These are phyloP conservation scores for Marchantia polymorpha DNA, from an alignment of 225 moss, liverwort and hornwort species.

Conservation along the genomic window DNA sequence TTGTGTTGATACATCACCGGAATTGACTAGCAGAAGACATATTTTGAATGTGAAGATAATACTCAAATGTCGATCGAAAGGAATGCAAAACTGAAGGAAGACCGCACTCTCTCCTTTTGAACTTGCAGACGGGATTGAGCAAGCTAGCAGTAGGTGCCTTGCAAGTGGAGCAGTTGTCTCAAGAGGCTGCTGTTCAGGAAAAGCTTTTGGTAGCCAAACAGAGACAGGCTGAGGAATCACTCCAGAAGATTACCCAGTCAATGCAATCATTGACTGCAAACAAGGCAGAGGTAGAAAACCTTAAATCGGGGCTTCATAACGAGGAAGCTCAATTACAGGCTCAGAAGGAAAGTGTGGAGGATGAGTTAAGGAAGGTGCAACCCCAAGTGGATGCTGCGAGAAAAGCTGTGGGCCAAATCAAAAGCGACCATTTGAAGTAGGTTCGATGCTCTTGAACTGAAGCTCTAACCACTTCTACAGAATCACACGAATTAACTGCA, in stretches of 20 bases:
- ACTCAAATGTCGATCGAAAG: background rate
- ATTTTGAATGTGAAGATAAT: background rate
- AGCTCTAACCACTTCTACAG: background rate
- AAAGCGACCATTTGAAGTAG: slow-evolving; percentile 41
- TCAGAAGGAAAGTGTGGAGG: slow-evolving; percentile 33
- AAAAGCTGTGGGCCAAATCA: slow-evolving; percentile 41
- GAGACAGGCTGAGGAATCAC: slow-evolving; percentile 32
- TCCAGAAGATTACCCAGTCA: slow-evolving; percentile 28
- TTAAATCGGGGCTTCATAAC: slow-evolving; percentile 20
- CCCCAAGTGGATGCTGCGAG: slow-evolving; percentile 45
- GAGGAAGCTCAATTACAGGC: slow-evolving; percentile 37
- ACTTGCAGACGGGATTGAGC: slow-evolving; percentile 31
- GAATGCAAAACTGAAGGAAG: background rate
- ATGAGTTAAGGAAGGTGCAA: slow-evolving; percentile 38
- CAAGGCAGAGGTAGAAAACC: slow-evolving; percentile 38
- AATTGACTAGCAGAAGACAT: background rate
- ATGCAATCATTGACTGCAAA: slow-evolving; percentile 32
- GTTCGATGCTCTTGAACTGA: background rate
- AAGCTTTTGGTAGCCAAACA: slow-evolving; percentile 29
- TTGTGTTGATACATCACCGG: too few relatives aligned
- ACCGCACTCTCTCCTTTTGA: background rate
- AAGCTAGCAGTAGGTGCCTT: slow-evolving; percentile 31
- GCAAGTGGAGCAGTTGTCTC: slow-evolving; percentile 28
- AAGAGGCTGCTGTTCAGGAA: slow-evolving; percentile 34
- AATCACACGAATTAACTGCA: background rate